These are phyloP conservation scores for Fusarium burgessii DNA, from an alignment of 2,329 filamentous ascomycete species.

Conservation along the genomic window DNA sequence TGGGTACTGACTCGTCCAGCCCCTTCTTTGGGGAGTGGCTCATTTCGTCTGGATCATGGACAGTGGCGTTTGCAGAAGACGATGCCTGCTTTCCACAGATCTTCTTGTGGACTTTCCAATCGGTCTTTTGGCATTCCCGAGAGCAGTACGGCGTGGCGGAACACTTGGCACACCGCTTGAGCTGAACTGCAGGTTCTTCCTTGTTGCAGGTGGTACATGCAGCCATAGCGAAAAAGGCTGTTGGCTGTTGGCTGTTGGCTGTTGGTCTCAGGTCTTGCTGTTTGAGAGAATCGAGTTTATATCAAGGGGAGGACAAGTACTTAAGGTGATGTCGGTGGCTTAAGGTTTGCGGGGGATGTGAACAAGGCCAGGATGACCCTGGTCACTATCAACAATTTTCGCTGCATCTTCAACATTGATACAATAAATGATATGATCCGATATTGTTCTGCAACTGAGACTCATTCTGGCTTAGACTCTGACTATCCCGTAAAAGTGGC, in stretches of 20 bases:
- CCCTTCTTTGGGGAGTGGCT: conserved; percentile 44
- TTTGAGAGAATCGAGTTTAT: background rate
- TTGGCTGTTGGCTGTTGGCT: background rate
- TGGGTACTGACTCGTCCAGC: conserved; percentile 46
- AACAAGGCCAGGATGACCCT: background rate
- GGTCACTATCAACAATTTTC: background rate
- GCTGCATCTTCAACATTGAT: background rate
- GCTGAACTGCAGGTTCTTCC: conserved; percentile 41
- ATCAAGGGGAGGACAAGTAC: background rate
- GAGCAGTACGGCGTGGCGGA: conserved; percentile 62
- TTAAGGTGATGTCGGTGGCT: conserved; percentile 9
- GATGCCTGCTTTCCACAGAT: conserved; percentile 51
- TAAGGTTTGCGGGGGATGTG: conserved; percentile 1
- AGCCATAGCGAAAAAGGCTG: conserved; percentile 10
- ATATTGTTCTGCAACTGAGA: background rate
- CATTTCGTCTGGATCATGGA: background rate
- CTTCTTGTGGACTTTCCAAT: conserved; percentile 64
- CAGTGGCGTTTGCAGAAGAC: background rate
- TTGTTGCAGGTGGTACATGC: conserved; percentile 48
- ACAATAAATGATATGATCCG: background rate
- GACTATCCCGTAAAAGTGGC: background rate
- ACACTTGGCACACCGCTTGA: conserved; percentile 62
- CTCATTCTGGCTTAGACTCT: background rate
- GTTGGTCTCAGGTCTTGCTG: background rate
- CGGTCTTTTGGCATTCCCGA: conserved; percentile 61